Percentiles rank a stretch among this genome's conserved stretches.
These are phyloP conservation scores for Bruguiera parviflora DNA, from an alignment of 345 rosid genomes.

Conservation along the genomic window DNA sequence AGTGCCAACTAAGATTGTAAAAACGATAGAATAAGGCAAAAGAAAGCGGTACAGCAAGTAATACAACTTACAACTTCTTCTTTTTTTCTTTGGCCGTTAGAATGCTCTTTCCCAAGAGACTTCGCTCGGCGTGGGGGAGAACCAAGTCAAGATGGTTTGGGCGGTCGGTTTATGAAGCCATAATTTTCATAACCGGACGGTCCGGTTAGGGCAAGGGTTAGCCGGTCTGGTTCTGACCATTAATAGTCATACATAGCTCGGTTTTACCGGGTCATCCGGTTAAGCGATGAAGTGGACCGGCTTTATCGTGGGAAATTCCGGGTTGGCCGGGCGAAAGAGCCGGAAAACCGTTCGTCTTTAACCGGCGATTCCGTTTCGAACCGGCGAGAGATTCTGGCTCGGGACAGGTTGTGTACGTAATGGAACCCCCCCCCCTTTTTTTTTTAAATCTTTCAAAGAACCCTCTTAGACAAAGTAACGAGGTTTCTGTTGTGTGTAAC, in stretches of 20 bases:
- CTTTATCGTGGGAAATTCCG: conserved; percentile 12
- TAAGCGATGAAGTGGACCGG: conserved; percentile 28
- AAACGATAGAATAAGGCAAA: not conserved
- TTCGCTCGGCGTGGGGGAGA: conserved; percentile 6
- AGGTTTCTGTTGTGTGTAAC: no score
- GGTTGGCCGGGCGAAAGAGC: conserved; percentile 22
- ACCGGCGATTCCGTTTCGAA: conserved; percentile 2
- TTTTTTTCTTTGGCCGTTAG: not conserved
- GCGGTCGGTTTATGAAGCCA: conserved; percentile 15
- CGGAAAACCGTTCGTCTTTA: conserved; percentile 7
- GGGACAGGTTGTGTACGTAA: conserved; percentile 2
- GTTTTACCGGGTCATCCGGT: conserved; percentile 29
- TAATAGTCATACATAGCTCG: conserved; percentile 1
- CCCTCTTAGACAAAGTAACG: not conserved
- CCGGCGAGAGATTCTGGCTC: conserved; percentile 11
- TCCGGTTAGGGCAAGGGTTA: conserved; percentile 39
- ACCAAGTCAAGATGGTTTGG: conserved; percentile 28
- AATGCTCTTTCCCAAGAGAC: not conserved
- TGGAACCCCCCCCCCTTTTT: not conserved
- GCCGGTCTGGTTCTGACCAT: conserved; percentile 18
- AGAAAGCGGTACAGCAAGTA: not conserved
- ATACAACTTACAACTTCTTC: conserved; percentile 11
- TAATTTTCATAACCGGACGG: conserved; percentile 30
- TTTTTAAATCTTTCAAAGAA: not conserved
- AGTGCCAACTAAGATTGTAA: not conserved